Conservation (phyloP, 225 moss, liverwort and hornwort species). For the Thuidium tamariscinum region DNA sequence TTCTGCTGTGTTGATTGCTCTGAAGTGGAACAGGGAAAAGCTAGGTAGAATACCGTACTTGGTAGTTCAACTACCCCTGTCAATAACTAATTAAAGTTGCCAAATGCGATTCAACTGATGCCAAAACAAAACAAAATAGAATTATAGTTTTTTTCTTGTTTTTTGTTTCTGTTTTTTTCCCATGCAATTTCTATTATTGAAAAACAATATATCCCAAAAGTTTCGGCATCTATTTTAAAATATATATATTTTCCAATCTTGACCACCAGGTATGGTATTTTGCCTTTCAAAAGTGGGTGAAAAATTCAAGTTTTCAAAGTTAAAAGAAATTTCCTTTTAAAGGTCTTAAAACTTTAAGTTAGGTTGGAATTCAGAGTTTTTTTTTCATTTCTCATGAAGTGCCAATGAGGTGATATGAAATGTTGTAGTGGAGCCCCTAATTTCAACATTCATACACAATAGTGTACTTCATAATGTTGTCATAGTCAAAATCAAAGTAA, state of each 20-base stretch:
- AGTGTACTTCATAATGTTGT: no score
- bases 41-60: background rate
- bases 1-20: background rate
- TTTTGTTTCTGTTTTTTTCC: no score
- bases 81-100: background rate
- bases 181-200: background rate
- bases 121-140: no score
- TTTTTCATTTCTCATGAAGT: no score
- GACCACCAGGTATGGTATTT: fast-evolving
- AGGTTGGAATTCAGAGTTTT: no score
- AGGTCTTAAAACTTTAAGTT: background rate
- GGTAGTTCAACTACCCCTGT: background rate
- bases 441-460: no score
- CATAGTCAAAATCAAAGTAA: no score
- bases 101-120: no score
- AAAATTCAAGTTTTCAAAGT: background rate
- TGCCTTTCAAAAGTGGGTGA: background rate
- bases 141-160: background rate
- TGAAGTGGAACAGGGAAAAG: background rate
- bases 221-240: fast-evolving
- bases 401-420: no score
- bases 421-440: no score
- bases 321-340: background rate
- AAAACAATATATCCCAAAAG: no score
- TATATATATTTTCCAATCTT: background rate